Percentiles rank a stretch among this genome's conserved stretches.
These are phyloP conservation scores for Miamiensis avidus DNA, from an alignment of 169 alveolate genomes.

Conservation along the genomic window DNA sequence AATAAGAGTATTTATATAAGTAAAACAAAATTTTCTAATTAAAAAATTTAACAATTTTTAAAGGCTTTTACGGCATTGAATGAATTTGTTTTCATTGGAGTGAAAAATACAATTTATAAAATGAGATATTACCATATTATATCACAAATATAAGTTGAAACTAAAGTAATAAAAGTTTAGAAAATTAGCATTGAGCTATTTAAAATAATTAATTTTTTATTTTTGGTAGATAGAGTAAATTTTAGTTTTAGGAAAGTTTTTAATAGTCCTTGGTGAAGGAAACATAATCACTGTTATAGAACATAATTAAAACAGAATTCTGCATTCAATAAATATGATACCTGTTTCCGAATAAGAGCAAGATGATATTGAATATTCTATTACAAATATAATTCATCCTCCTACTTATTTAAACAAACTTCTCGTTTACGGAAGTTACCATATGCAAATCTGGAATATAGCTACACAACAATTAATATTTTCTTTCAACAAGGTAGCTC, in stretches of 20 bases:
- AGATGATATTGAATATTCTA: background rate
- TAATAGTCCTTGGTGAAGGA: background rate
- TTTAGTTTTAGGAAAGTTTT: slow-evolving; percentile 1
- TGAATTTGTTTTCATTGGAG: slow-evolving; percentile 15
- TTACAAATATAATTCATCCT: slow-evolving; percentile 13
- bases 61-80: background rate
- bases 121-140: slow-evolving; percentile 29
- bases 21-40: too few relatives aligned
- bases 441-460: slow-evolving; percentile 17
- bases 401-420: slow-evolving; percentile 25
- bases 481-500: background rate
- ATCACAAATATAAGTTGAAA: slow-evolving; percentile 5
- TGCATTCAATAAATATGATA: background rate
- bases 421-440: background rate
- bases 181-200: too few relatives aligned
- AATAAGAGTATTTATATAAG: slow-evolving; percentile 6
- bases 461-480: background rate
- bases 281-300: slow-evolving; percentile 10
- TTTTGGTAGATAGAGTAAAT: background rate
- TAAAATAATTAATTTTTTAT: too few relatives aligned
- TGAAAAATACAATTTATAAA: slow-evolving; percentile 16
- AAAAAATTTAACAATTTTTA: too few relatives aligned
- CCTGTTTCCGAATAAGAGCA: background rate
- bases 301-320: background rate
- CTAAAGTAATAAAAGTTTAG: background rate